Evolutionary conservation across 306 rosid genomes (phyloP).

Genomic region (Aeschynomene evenia): DNA sequence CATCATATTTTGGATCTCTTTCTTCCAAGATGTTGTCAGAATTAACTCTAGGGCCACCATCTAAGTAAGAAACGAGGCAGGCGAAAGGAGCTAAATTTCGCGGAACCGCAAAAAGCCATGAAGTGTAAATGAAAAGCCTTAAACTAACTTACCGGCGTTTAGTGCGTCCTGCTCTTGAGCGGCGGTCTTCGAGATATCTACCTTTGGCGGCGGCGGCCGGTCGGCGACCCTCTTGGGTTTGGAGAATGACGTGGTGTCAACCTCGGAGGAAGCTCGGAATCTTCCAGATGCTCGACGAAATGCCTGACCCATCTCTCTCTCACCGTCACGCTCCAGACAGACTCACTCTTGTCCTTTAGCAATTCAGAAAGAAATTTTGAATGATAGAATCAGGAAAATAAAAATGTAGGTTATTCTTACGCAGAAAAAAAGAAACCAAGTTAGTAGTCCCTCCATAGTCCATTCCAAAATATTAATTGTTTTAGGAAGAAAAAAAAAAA

Average conservation of each 20-base stretch:
- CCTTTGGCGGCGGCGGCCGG: conserved; percentile 49
- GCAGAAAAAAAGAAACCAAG: too few relatives aligned
- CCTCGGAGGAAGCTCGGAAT: conserved; percentile 37
- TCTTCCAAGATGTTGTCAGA: conserved; percentile 66
- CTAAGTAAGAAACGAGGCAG: conserved; percentile 24
- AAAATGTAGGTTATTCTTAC: neutral
- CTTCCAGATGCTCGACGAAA: conserved; percentile 96
- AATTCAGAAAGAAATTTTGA: too few relatives aligned
- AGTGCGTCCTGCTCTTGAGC: conserved; percentile 22
- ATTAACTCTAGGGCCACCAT: conserved; percentile 42
- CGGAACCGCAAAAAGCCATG: neutral
- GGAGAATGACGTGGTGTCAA: conserved; percentile 44
- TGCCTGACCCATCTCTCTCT: conserved; percentile 79
- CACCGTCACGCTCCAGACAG: neutral
- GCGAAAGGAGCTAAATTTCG: neutral
- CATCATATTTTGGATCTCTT: conserved; percentile 73
- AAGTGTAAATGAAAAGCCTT: neutral
- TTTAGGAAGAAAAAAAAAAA: too few relatives aligned
- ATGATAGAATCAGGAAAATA: neutral
- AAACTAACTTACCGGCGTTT: conserved; percentile 43
- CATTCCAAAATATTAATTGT: too few relatives aligned
- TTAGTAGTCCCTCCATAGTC: too few relatives aligned
- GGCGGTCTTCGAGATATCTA: conserved; percentile 40
- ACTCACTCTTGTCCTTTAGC: neutral
- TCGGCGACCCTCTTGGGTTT: conserved; percentile 45